Percentiles rank a stretch among this genome's conserved stretches.
These are phyloP conservation scores for Quillaja saponaria DNA, from an alignment of 306 rosid genomes.

Conservation along the genomic window DNA sequence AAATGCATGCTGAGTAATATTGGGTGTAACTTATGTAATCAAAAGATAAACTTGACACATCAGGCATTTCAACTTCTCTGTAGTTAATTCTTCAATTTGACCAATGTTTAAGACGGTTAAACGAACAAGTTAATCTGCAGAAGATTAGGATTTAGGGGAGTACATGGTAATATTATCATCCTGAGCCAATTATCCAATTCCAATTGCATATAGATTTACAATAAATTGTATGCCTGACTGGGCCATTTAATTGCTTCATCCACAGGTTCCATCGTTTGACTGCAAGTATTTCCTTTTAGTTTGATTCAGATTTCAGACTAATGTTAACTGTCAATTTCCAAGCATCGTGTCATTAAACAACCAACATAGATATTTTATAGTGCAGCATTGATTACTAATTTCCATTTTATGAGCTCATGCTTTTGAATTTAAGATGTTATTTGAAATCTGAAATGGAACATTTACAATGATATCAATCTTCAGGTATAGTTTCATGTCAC, in stretches of 20 bases:
- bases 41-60: constrained; percentile 10
- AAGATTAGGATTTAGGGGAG: background rate
- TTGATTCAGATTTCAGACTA: background rate
- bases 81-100: constrained; percentile 5
- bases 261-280: constrained; percentile 1
- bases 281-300: background rate
- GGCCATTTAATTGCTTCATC: background rate
- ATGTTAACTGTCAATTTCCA: background rate
- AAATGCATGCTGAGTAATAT: background rate
- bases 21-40: background rate
- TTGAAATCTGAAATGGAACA: background rate
- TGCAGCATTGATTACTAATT: background rate
- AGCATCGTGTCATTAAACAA: constrained; percentile 2
- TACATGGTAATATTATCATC: background rate
- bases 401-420: background rate
- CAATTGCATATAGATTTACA: background rate
- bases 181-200: background rate
- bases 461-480: background rate
- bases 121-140: constrained; percentile 11
- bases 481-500: no score
- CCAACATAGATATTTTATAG: constrained; percentile 2
- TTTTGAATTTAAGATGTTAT: background rate
- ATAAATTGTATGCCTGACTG: background rate
- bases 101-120: constrained; percentile 9
- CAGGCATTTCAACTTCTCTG: background rate